These are phyloP conservation scores for Plenodomus lindquistii DNA, from an alignment of 2,329 filamentous ascomycete genomes.

Conservation along the genomic window DNA sequence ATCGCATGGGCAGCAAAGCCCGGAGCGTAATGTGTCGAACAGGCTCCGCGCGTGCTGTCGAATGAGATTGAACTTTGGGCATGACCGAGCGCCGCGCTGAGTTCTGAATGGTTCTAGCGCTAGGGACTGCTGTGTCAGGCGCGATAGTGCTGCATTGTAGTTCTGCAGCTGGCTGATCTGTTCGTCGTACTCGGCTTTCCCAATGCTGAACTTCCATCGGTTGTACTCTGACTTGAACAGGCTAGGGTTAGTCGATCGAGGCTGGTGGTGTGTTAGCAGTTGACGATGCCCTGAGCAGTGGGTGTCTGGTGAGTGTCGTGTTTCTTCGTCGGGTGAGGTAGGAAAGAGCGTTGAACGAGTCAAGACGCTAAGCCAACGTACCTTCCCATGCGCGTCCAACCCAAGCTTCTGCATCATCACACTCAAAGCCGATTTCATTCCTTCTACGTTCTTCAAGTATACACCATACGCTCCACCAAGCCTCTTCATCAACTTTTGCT, in stretches of 20 bases:
- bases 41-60: constrained; percentile 18
- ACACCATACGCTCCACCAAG: constrained; percentile 9
- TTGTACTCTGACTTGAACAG: constrained; percentile 33
- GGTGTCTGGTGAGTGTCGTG: too few species aligned
- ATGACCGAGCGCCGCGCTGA: neutral
- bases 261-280: constrained; percentile 7
- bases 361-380: constrained; percentile 3
- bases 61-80: constrained; percentile 26
- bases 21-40: constrained; percentile 15
- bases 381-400: constrained; percentile 22
- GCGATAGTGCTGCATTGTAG: constrained; percentile 23
- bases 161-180: constrained; percentile 20
- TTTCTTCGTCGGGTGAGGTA: too few species aligned
- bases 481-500: too few species aligned
- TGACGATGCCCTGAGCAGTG: too few species aligned
- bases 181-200: constrained; percentile 26
- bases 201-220: constrained; percentile 29
- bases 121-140: constrained; percentile 26
- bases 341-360: too few species aligned
- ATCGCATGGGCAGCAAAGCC: constrained; percentile 21
- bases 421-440: constrained; percentile 16
- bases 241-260: constrained; percentile 20
- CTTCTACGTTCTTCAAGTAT: constrained; percentile 17
- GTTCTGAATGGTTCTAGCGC: constrained; percentile 18
- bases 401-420: constrained; percentile 22